Evolutionary conservation across 768 basidiomycete genomes (phyloP).

Genomic region (Suillus ampliporus): DNA sequence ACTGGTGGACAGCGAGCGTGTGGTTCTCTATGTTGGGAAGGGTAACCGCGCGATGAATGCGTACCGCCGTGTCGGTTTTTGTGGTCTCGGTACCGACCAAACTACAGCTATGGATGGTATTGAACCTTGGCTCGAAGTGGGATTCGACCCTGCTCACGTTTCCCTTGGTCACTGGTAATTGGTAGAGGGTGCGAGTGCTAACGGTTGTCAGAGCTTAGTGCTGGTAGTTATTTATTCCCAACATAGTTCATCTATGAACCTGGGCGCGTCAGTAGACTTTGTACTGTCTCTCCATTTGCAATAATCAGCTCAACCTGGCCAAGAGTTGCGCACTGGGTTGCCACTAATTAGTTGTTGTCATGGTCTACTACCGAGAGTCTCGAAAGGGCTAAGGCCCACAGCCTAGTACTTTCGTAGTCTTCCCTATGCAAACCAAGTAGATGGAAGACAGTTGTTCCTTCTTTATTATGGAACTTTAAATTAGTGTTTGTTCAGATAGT

Average conservation of each 20-base stretch:
- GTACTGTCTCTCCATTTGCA: not conserved
- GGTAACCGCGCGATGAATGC: slow-evolving; percentile 55
- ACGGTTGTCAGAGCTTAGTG: too few relatives aligned
- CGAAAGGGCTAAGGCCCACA: too few relatives aligned
- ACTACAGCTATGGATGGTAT: slow-evolving; percentile 45
- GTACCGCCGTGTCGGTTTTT: slow-evolving; percentile 70
- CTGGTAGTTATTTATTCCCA: not conserved
- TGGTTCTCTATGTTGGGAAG: slow-evolving; percentile 71
- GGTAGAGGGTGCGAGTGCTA: not conserved
- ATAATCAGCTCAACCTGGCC: not conserved
- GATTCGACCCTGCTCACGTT: slow-evolving; percentile 55
- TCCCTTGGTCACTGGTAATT: slow-evolving; percentile 75
- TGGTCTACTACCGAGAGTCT: too few relatives aligned
- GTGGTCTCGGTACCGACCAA: slow-evolving; percentile 47
- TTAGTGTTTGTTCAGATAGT: too few relatives aligned
- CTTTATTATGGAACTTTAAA: too few relatives aligned
- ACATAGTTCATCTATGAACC: not conserved
- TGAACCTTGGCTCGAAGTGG: slow-evolving; percentile 65
- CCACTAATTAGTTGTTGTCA: too few relatives aligned
- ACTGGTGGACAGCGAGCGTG: slow-evolving; percentile 45
- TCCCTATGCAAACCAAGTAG: too few relatives aligned
- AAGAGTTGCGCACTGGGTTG: not conserved
- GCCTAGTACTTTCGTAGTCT: too few relatives aligned
- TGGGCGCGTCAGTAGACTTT: not conserved
- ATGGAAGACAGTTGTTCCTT: too few relatives aligned